A percentile compares a stretch with the other conserved stretches of the same genome.
phyloP scores from a whole-genome alignment of 768 basidiomycete species.

The Lactarius trivialis region DNA sequence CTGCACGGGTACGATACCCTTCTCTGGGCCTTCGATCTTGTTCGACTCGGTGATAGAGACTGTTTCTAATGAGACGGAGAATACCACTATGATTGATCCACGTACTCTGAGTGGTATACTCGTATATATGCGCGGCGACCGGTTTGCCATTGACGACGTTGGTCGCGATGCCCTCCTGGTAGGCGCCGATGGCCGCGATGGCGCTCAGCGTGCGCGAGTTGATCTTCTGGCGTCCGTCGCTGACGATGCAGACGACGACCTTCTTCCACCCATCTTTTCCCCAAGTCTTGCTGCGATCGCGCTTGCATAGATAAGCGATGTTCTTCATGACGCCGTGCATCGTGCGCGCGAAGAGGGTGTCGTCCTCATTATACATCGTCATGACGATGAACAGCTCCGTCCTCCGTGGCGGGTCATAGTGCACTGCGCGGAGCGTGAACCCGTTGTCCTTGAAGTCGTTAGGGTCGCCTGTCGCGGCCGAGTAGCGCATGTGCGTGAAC shows the following conservation, averaged over 20 bases:
- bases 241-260: slow-evolving; percentile 89
- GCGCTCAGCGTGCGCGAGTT: slow-evolving; percentile 78
- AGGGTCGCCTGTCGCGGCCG: slow-evolving; percentile 92
- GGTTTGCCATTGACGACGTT: slow-evolving; percentile 75
- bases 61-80: slow-evolving; percentile 27
- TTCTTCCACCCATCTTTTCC: slow-evolving; percentile 98
- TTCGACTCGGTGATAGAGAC: slow-evolving; percentile 77
- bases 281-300: slow-evolving; percentile 90
- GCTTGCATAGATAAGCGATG: slow-evolving; percentile 78
- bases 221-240: slow-evolving; percentile 81
- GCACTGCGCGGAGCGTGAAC: slow-evolving; percentile 85
- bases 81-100: slow-evolving; percentile 7
- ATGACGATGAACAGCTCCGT: slow-evolving; percentile 97
- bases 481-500: slow-evolving; percentile 94
- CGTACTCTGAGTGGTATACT: slow-evolving; percentile 88
- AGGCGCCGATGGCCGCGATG: slow-evolving; percentile 88
- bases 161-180: slow-evolving; percentile 92
- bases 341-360: slow-evolving; percentile 82
- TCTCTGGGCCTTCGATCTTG: slow-evolving; percentile 75
- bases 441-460: slow-evolving; percentile 79
- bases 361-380: slow-evolving; percentile 97
- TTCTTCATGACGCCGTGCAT: slow-evolving; percentile 98
- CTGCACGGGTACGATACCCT: slow-evolving; percentile 82
- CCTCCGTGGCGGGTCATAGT: slow-evolving; percentile 83
- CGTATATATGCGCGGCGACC: slow-evolving; percentile 87